These are phyloP conservation scores for Salix caprea DNA, from an alignment of 345 rosid species.

Conservation along the genomic window DNA sequence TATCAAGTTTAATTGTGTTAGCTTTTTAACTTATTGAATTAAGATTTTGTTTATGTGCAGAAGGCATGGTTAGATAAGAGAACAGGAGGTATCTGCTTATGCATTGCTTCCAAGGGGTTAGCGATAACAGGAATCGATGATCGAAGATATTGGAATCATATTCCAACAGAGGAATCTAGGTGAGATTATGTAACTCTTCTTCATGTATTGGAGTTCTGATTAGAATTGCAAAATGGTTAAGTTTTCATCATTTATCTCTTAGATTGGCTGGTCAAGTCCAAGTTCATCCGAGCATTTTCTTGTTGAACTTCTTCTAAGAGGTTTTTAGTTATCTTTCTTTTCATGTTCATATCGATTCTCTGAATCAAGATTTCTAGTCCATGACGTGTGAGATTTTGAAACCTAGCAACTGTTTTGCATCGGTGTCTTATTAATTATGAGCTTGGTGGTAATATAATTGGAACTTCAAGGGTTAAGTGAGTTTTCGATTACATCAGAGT, in stretches of 20 bases:
- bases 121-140: conserved; percentile 83
- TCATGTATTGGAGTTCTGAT: not conserved
- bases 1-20: not conserved
- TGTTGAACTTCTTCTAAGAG: conserved; percentile 21
- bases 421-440: not conserved
- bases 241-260: conserved; percentile 20
- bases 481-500: not conserved
- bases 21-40: conserved; percentile 11
- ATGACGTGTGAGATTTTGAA: not conserved
- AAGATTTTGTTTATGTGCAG: conserved; percentile 39
- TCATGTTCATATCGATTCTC: not conserved
- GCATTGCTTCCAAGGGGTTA: conserved; percentile 62
- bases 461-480: not conserved
- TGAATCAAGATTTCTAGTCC: not conserved
- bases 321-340: conserved; percentile 14
- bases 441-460: not conserved
- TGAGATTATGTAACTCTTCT: conserved; percentile 24
- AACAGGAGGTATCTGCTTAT: conserved; percentile 62
- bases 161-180: conserved; percentile 85
- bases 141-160: conserved; percentile 86
- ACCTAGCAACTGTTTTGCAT: not conserved
- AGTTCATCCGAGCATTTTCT: conserved; percentile 18
- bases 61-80: conserved; percentile 76
- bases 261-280: conserved; percentile 25
- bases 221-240: conserved; percentile 16